Base-by-base conservation (phyloP, 2,329 filamentous ascomycete genomes). In the Nothophoma quercina region DNA sequence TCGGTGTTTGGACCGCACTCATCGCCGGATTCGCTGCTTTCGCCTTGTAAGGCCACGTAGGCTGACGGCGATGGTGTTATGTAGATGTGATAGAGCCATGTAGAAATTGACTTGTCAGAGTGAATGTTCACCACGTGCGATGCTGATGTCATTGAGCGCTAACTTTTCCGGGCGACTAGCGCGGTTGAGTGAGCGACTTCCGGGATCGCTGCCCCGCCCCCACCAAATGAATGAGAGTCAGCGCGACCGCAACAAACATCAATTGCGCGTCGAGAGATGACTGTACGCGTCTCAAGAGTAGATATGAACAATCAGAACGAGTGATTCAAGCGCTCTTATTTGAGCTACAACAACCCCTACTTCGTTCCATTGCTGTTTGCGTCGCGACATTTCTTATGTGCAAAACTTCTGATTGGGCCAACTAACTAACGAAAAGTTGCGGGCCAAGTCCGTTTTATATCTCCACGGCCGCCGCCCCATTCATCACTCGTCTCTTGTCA, bases 321-420 rank as follows among this genome's bases (percentile, higher is more conserved):
- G 23, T n/a, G 25, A 41, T 28, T 40, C 3, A 44, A 39, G 15
- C 15, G 43, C 43, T 48, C 43, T 48, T 48, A 33, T 39, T 53
- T 48, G 44, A 53, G 50, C 30, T 35, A 44, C 43, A 39, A 48
- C 43, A 53, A 53, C 19, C 38, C 50, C 23, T 23, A 23, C 18
- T 28, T 43, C 32, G 15, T 15, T 26, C n/a, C 21, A 29, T 42
- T 10, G 50, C 48, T 44, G 50, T 48, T 48, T 53, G 52, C 52
- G 47, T 47, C 52, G 56, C 42, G 19, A 42, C 55, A 13, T 21
- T 8, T 23, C 15, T 21, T 22, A 43, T 19, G 48, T 55, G 62
- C 65, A 66, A 67, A 66, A 58, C 57, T 65, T 68, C 55, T 64
- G 45, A 56, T 55, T 56, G 54, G 53, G 50, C 55, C 39, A 50